Evolutionary conservation across 2,329 filamentous ascomycete species (phyloP).

Genomic region (Venturia nashicola): DNA sequence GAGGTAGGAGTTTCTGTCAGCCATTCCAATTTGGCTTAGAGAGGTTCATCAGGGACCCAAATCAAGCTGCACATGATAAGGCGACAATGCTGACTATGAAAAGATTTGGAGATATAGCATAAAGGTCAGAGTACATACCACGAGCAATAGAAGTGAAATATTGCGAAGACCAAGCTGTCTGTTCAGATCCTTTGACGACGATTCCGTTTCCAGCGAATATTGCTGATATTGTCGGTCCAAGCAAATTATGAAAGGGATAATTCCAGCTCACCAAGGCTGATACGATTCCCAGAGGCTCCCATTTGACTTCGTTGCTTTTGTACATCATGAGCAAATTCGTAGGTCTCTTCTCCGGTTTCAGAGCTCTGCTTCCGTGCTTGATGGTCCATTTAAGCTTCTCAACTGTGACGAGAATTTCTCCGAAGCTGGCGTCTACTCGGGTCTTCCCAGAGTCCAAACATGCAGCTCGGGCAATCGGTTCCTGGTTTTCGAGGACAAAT

Average conservation of each 20-base stretch:
- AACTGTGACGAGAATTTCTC: conserved; percentile 84
- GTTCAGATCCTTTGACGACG: conserved; percentile 87
- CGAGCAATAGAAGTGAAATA: conserved; percentile 75
- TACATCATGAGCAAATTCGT: conserved; percentile 92
- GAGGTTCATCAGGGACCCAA: not conserved
- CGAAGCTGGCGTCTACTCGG: conserved; percentile 83
- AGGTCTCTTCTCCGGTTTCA: conserved; percentile 59
- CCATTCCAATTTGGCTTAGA: not conserved
- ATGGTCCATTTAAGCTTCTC: conserved; percentile 96
- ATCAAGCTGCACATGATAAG: not conserved
- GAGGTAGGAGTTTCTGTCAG: not conserved
- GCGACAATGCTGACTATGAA: not conserved
- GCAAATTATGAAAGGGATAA: conserved; percentile 87
- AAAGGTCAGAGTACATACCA: conserved; percentile 17
- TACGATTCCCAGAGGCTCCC: conserved; percentile 87
- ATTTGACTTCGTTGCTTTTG: conserved; percentile 81
- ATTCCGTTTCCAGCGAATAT: conserved; percentile 87
- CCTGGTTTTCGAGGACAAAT: conserved; percentile 78
- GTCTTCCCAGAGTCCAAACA: conserved; percentile 95
- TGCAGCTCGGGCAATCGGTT: conserved; percentile 71
- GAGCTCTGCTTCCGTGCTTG: conserved; percentile 71
- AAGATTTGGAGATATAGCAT: too few species aligned
- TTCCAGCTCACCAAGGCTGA: conserved; percentile 95
- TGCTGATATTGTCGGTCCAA: conserved; percentile 80
- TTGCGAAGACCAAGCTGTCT: conserved; percentile 80